These are phyloP conservation scores for Phytophthora chlamydospora DNA, from an alignment of 352 stramenopile genomes.

Conservation along the genomic window DNA sequence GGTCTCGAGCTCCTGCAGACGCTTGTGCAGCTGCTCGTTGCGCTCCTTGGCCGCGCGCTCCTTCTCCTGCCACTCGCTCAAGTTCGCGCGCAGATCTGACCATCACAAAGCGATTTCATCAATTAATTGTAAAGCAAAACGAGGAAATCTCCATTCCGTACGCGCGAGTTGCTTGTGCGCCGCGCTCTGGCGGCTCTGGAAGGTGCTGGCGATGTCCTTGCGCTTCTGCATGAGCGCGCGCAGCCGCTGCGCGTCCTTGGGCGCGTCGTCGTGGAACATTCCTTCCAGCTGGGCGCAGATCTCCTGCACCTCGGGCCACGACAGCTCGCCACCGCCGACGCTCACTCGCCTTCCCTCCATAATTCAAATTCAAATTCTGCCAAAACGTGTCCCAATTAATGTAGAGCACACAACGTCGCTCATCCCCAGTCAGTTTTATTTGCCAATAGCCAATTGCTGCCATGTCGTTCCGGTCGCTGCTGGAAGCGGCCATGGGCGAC, in stretches of 20 bases:
- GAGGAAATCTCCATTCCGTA: slow-evolving; percentile 26
- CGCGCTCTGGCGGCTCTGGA: slow-evolving; percentile 49
- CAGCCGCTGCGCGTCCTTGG: slow-evolving; percentile 61
- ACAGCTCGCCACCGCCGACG: slow-evolving; percentile 34
- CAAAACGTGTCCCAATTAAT: too few species aligned
- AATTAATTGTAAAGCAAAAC: neutral
- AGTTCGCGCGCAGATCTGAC: slow-evolving; percentile 61
- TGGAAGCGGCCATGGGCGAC: slow-evolving; percentile 81
- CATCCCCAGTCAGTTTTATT: slow-evolving; percentile 21
- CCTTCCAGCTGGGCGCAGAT: slow-evolving; percentile 73
- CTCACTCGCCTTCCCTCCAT: slow-evolving; percentile 31
- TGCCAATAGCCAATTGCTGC: neutral
- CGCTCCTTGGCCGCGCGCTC: slow-evolving; percentile 44
- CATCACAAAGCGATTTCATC: neutral
- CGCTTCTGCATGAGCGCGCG: slow-evolving; percentile 62
- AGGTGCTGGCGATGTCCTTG: slow-evolving; percentile 59
- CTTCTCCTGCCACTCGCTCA: slow-evolving; percentile 75
- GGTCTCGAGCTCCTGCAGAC: slow-evolving; percentile 67
- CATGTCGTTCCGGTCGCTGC: slow-evolving; percentile 87
- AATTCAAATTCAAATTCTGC: slow-evolving; percentile 29
- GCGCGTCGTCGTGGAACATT: slow-evolving; percentile 65
- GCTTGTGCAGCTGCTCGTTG: slow-evolving; percentile 58
- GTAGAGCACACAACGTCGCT: neutral
- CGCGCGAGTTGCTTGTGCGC: slow-evolving; percentile 64
- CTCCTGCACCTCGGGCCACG: slow-evolving; percentile 69